Percentiles rank a stretch among this genome's conserved stretches.
phyloP scores from a whole-genome alignment of 768 basidiomycete genomes.

The Candolleomyces aberdarensis region DNA sequence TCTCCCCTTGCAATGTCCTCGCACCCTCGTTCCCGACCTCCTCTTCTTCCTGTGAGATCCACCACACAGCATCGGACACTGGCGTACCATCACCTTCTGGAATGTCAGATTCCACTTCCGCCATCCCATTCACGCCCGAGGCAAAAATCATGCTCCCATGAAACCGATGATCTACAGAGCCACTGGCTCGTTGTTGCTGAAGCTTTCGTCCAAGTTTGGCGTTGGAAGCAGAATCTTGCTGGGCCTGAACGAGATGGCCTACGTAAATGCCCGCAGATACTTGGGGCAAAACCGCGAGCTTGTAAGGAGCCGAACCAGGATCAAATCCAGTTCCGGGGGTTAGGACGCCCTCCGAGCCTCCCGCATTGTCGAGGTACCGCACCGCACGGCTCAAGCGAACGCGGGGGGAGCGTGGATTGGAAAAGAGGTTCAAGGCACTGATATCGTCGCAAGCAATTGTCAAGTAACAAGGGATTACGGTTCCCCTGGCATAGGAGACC shows the following conservation, averaged over 20 bases:
- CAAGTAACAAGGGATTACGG: slow-evolving; percentile 26
- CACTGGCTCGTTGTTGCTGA: too few species aligned
- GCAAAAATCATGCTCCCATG: neutral
- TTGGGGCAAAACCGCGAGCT: neutral
- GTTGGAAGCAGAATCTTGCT: too few species aligned
- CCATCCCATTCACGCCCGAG: too few species aligned
- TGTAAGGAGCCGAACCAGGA: neutral
- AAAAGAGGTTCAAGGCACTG: slow-evolving; percentile 22
- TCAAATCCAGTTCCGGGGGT: too few species aligned
- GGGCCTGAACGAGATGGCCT: too few species aligned
- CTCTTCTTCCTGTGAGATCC: neutral
- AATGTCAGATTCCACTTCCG: too few species aligned
- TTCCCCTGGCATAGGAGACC: slow-evolving; percentile 31
- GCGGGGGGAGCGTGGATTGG: slow-evolving; percentile 13
- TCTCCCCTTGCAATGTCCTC: slow-evolving; percentile 1
- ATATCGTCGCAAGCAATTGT: slow-evolving; percentile 18
- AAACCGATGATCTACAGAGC: too few species aligned
- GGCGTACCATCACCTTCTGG: too few species aligned
- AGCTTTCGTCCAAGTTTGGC: too few species aligned
- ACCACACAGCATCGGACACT: neutral
- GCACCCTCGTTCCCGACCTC: too few species aligned
- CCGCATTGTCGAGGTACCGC: slow-evolving; percentile 7
- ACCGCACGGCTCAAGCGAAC: slow-evolving; percentile 19
- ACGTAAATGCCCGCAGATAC: too few species aligned
- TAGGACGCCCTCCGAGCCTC: neutral